Base-by-base conservation (phyloP, 2,329 filamentous ascomycete species). In the Tolypocladium pustulatum region DNA sequence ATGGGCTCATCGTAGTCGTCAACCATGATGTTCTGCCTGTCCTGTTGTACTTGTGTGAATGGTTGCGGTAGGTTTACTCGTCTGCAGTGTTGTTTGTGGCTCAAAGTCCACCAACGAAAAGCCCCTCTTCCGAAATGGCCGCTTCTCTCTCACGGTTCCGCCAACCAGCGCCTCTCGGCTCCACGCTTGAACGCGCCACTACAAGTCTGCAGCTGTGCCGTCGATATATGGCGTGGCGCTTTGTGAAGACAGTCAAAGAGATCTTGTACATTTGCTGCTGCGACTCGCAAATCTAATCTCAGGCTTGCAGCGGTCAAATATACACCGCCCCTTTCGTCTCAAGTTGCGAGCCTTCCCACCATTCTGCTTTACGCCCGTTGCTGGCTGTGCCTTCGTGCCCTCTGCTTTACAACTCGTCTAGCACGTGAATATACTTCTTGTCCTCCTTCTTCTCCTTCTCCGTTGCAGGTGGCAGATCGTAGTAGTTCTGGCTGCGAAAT, bases 401-500 rank as follows among this genome's bases (percentile, higher is more conserved):
- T 9, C 10, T 36, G 43, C 20, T 27, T 57, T 86, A 94, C 81
- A 91, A 84, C 73, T 94, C 88, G 72, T 96, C 90, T 71, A 91
- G 78, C 61, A 99, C 92, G 74, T 99, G 94, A 73, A 97, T 78
- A 74, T 96, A 99, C 81, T 97, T 94, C 83, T 87, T 94, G 76
- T 97, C 92, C 75, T 97, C 92, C 68, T 84, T 82, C 82, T 87
- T 94, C 81, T 99, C 94, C 75, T 88, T 89, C 78, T 97, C 93
- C 38, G 93, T 97, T 69, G 93, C 87, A 55, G 94, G 93, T 56
- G 94, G 94, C 65, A 97, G 81, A 72, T 99, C 93, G 75, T 95
- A 96, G 83, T 87, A 94, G 68, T 86, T 84, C 59, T 88, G 84
- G 76, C 89, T 93, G 71, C 94, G 88, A 81, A 90, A 97, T 73